Evolutionary conservation across 768 basidiomycete species (phyloP).

Genomic region (Auriscalpium microsporum): DNA sequence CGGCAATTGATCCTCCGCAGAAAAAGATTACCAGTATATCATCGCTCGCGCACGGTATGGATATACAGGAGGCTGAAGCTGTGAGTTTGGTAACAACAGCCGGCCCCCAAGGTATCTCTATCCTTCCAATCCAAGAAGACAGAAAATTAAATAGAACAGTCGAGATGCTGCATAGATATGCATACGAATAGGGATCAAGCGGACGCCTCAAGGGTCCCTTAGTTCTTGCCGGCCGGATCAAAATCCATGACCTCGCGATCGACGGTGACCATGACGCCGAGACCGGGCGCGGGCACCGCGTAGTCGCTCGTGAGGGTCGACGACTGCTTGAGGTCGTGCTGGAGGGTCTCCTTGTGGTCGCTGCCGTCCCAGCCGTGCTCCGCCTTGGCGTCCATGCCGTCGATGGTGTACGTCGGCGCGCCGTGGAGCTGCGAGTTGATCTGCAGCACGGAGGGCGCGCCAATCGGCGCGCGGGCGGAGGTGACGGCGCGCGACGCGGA

Average conservation of each 20-base stretch:
- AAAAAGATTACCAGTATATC: too few species aligned
- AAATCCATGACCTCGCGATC: conserved; percentile 12
- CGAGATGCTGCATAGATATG: too few species aligned
- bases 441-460: conserved; percentile 15
- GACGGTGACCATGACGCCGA: conserved; percentile 12
- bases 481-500: conserved; percentile 39
- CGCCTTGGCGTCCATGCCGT: conserved; percentile 18
- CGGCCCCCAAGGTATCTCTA: too few species aligned
- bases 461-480: conserved; percentile 32
- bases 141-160: too few species aligned
- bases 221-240: conserved; percentile 6
- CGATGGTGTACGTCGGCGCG: conserved; percentile 24
- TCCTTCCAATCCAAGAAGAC: too few species aligned
- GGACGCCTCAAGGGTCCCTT: too few species aligned
- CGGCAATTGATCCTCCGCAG: too few species aligned
- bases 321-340: conserved; percentile 3
- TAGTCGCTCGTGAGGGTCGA: conserved; percentile 13
- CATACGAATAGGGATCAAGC: too few species aligned
- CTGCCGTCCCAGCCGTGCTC: conserved; percentile 10
- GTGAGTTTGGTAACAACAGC: too few species aligned
- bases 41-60: too few species aligned
- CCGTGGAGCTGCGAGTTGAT: conserved; percentile 10
- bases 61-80: too few species aligned
- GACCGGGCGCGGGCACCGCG: conserved; percentile 10
- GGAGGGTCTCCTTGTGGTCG: conserved; percentile 6